phyloP scores from a whole-genome alignment of 2,329 filamentous ascomycete genomes.

The Alternaria tenuissima region DNA sequence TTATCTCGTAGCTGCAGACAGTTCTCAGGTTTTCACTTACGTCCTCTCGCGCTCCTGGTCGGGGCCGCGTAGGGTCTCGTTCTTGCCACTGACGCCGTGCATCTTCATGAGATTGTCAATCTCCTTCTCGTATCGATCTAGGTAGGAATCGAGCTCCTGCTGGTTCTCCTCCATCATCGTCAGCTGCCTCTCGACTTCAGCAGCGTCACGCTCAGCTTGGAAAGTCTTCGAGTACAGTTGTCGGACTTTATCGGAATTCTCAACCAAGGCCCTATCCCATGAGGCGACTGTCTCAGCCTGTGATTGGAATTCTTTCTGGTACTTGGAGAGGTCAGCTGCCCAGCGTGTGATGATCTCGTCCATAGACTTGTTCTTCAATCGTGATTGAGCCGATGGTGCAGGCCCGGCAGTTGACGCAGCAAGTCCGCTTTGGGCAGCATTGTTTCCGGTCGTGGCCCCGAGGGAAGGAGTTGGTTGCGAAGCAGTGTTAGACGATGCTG shows the following conservation, averaged over 20 bases:
- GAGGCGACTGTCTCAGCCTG: constrained; percentile 86
- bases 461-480: constrained; percentile 29
- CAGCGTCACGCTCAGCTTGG: constrained; percentile 90
- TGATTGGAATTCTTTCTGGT: constrained; percentile 94
- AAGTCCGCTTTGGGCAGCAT: constrained; percentile 54
- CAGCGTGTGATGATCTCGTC: constrained; percentile 97
- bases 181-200: constrained; percentile 92
- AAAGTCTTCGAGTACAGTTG: constrained; percentile 91
- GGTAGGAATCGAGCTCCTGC: constrained; percentile 84
- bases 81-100: constrained; percentile 68
- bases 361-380: constrained; percentile 98
- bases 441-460: constrained; percentile 28
- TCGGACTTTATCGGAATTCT: constrained; percentile 94
- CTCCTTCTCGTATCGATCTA: constrained; percentile 90
- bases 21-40: constrained; percentile 56
- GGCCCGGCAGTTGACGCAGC: constrained; percentile 82
- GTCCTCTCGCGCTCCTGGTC: constrained; percentile 96
- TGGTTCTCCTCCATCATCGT: constrained; percentile 90
- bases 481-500: constrained; percentile 34
- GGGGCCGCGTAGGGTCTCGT: constrained; percentile 80
- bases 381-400: constrained; percentile 78
- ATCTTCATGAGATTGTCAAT: constrained; percentile 93
- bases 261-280: constrained; percentile 92
- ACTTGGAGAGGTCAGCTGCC: constrained; percentile 93
- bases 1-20: not conserved